These are phyloP conservation scores for Astrephomene gubernaculifera DNA, from an alignment of 139 green algal genomes.

Conservation along the genomic window DNA sequence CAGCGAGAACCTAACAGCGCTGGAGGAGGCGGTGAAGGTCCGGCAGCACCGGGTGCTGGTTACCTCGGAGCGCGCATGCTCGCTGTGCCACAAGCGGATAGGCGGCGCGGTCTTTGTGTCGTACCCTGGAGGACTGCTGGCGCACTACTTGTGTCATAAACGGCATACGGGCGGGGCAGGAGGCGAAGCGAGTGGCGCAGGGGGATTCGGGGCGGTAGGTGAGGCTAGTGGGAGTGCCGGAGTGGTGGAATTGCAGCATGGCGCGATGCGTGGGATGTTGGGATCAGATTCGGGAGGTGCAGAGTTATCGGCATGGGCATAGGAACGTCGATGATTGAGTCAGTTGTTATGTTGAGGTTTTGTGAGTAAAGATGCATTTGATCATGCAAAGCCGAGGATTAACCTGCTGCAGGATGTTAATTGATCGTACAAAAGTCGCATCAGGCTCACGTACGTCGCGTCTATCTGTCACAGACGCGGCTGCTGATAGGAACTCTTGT, in stretches of 20 bases:
- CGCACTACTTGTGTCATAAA: conserved; percentile 86
- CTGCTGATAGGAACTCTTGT: too few relatives aligned
- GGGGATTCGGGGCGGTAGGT: background rate
- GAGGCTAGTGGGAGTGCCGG: background rate
- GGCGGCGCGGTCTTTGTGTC: conserved; percentile 80
- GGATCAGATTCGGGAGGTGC: background rate
- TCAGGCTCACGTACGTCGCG: too few relatives aligned
- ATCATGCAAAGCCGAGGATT: too few relatives aligned
- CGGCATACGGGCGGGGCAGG: conserved; percentile 3
- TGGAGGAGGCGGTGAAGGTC: conserved; percentile 66
- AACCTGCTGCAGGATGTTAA: too few relatives aligned
- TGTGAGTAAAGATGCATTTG: too few relatives aligned
- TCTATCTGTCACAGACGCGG: too few relatives aligned
- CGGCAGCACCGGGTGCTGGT: conserved; percentile 71
- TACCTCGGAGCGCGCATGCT: conserved; percentile 80
- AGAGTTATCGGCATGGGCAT: background rate
- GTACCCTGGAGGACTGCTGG: conserved; percentile 74
- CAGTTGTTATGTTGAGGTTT: too few relatives aligned
- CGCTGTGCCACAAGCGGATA: conserved; percentile 89
- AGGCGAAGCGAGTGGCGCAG: background rate
- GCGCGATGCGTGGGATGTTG: too few relatives aligned
- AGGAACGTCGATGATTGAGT: too few relatives aligned
- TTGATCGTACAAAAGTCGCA: too few relatives aligned
- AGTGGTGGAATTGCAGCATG: conserved; percentile 3
- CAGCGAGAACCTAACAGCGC: conserved; percentile 69